Percentiles rank a stretch among this genome's conserved stretches.
Conservation (phyloP, 73 alveolate species). For the Paramecium pentaurelia region DNA sequence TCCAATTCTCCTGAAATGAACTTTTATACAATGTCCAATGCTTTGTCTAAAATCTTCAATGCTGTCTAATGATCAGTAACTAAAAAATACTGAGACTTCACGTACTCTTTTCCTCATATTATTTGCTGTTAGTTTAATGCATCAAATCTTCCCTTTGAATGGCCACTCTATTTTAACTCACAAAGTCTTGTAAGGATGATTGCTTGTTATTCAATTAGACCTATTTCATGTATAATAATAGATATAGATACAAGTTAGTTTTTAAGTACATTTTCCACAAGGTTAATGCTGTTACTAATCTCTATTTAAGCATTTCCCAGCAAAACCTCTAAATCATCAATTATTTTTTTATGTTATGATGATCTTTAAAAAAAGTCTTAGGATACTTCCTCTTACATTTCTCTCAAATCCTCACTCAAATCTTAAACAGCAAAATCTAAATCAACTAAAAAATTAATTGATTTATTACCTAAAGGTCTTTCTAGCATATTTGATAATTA, state of each 20-base stretch:
- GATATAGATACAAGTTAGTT: not conserved
- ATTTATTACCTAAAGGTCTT: not conserved
- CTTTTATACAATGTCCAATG: conserved; percentile 19
- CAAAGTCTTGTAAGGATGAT: not conserved
- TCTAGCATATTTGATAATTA: not conserved
- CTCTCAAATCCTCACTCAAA: conserved; percentile 21
- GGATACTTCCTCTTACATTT: not conserved
- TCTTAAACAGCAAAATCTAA: conserved; percentile 25
- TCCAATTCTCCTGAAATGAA: conserved; percentile 39
- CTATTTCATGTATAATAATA: not conserved
- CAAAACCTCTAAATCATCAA: not conserved
- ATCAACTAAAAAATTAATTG: not conserved
- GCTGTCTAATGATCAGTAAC: conserved; percentile 43
- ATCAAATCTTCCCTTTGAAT: not conserved
- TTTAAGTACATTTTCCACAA: conserved; percentile 20
- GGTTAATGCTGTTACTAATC: not conserved
- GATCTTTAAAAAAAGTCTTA: conserved; percentile 30
- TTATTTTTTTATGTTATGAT: conserved; percentile 1
- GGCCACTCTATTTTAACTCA: conserved; percentile 10
- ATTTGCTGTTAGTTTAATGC: not conserved
- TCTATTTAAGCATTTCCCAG: conserved; percentile 49
- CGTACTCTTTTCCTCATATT: conserved; percentile 37
- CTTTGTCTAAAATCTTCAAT: not conserved
- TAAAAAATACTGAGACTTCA: not conserved
- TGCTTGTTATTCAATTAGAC: not conserved